Evolutionary conservation across 495 filamentous ascomycete species (phyloP), one percentile per base, ranked within the genome.

Genomic region (Penicillium dipodomyicola): DNA sequence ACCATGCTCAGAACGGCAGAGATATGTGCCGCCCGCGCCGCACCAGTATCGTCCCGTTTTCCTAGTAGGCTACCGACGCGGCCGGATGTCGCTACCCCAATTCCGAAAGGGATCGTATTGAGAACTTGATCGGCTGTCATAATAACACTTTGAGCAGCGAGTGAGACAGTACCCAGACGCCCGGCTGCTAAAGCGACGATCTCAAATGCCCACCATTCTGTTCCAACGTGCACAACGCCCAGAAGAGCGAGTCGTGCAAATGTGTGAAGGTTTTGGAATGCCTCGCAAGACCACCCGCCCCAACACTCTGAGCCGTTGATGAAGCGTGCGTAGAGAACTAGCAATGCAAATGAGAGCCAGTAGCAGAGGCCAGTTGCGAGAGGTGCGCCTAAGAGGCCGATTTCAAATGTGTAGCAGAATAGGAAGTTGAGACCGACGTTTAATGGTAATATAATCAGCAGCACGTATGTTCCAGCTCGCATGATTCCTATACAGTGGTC

Each of bases 171-270:
- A 9, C 92, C 92, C 0, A 97, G 79, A 9, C 85, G 80, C 10
- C 92, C 92, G 4, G 92, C 92, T 2, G 87, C 91, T 0, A 97
- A 77, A 1, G 92, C 91, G n/a, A 96, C 91, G 54, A 97, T 96
- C 72, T 96, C 92, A 61, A 95, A 96, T 0, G 92, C 92, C 91
- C 92, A 96, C 92, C 92, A 96, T 72, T 96, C 91, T 0, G 90
- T 95, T 8, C 92, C 92, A 22, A 96, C 88, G 62, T 96, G 92
- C n/a, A 96, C 67, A 42, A 96, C 76, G 5, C 92, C 92, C 1
- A 96, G 72, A 33, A 86, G 62, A 7, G 92, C 89, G 6, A 97
- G 82, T 8, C 86, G 83, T 3, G 88, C 79, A 62, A 97, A 97
- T 0, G 85, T 87, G 30, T 84, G 71, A 19, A 88, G 74, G 63